Evolutionary conservation across 495 filamentous ascomycete genomes (phyloP), one percentile per base, ranked within the genome.

Genomic region (Neurospora pannonica): DNA sequence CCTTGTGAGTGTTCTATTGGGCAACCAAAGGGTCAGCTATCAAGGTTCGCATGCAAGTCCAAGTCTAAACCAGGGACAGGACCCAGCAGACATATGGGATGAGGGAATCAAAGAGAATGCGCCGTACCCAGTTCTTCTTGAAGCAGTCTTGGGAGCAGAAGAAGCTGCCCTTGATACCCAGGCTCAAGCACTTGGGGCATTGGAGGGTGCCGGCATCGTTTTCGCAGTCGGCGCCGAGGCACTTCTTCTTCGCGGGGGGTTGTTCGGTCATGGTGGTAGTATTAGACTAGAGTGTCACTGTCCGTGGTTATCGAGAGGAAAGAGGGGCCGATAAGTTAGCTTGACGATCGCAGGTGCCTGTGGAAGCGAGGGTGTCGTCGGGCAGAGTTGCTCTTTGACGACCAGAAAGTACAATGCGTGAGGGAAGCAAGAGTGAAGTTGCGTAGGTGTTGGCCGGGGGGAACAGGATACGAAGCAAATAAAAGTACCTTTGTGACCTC

Each of bases 91-190:
- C 10, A 54, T 28, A 28, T 54, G 46, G 46, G 21, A 54, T 24
- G 46, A 24, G 13, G 46, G 28, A 34, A 62, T 8, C 54, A 34
- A 62, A 34, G 15, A 34, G 28, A 17, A 34, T 62, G 5, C 24
- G 71, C 78, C 91, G 80, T 89, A 98, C 96, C 96, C 96, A 99
- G 85, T 93, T 98, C 80, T 89, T 90, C 87, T 97, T 98, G 85
- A 99, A 99, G 87, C 96, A 99, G 78, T 98, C 97, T 81, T 99
- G 97, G 13, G 94, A 94, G 86, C 96, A 99, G 86, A 98, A 99
- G 82, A 89, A 97, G 84, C 93, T 96, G 80, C 95, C 93, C 78
- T 92, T 95, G 75, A 88, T 84, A 70, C 92, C 94, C 71, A 93
- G 82, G 82, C 95, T 97, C 74, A 97, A 86, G 78, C 96, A 99